Percentiles rank a stretch among this genome's conserved stretches.
Conservation (phyloP, 1,284 basidiomycete species). For the Porodaedalea pini region DNA sequence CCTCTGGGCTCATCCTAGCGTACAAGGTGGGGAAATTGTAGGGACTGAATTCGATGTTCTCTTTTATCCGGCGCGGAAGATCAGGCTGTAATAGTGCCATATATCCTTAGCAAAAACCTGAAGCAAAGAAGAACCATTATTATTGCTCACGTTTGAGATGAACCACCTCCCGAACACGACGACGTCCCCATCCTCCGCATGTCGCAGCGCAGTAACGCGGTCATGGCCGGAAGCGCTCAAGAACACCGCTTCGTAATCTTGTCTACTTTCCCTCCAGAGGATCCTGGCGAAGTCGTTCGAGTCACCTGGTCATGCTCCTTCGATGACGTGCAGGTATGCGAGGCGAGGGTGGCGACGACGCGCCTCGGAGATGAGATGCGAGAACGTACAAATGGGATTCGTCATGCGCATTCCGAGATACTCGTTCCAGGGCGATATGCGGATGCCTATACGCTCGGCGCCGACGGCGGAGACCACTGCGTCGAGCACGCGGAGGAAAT, state of each 20-base stretch:
- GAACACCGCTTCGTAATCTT: slow-evolving; percentile 29
- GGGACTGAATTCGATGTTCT: slow-evolving; percentile 9
- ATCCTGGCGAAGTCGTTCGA: slow-evolving; percentile 34
- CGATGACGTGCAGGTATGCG: slow-evolving; percentile 57
- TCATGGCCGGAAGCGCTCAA: slow-evolving; percentile 36
- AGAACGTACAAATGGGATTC: slow-evolving; percentile 41
- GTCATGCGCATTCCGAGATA: slow-evolving; percentile 32
- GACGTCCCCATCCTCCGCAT: slow-evolving; percentile 33
- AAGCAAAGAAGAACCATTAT: background rate
- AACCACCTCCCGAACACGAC: slow-evolving; percentile 48
- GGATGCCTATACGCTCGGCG: slow-evolving; percentile 31
- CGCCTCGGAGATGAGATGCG: slow-evolving; percentile 34
- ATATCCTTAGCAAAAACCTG: too few relatives aligned
- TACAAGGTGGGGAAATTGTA: slow-evolving; percentile 18
- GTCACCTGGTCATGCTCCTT: slow-evolving; percentile 29
- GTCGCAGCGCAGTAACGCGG: slow-evolving; percentile 28
- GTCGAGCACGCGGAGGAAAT: slow-evolving; percentile 41
- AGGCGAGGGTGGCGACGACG: slow-evolving; percentile 40
- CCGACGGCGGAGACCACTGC: slow-evolving; percentile 20
- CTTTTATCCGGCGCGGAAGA: slow-evolving; percentile 11
- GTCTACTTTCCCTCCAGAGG: slow-evolving; percentile 28
- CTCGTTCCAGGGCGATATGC: slow-evolving; percentile 36
- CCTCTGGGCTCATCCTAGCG: slow-evolving; percentile 10
- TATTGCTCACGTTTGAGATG: slow-evolving; percentile 39
- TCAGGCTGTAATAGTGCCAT: too few relatives aligned